phyloP scores from a whole-genome alignment of 2,329 filamentous ascomycete genomes.

The Aspergillus quadricinctus region DNA sequence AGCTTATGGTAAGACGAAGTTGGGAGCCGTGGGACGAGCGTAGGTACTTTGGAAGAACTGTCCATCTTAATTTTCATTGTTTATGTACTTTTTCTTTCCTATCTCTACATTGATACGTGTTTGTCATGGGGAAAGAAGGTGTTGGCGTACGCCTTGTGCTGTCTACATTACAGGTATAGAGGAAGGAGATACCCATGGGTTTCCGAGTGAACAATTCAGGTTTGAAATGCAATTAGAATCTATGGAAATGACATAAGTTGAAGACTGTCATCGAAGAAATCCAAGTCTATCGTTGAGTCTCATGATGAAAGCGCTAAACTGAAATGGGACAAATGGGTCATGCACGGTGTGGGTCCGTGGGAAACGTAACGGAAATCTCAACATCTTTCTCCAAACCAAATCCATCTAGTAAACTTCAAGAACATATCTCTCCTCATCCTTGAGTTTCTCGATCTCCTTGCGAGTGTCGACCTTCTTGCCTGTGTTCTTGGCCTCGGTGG shows the following conservation, averaged over 20 bases:
- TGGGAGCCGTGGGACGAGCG: constrained; percentile 22
- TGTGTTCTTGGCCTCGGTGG: constrained; percentile 62
- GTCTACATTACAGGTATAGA: not conserved
- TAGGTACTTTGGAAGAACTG: constrained; percentile 9
- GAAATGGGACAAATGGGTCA: constrained; percentile 12
- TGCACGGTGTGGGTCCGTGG: too few relatives aligned
- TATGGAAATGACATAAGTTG: not conserved
- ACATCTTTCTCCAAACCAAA: not conserved
- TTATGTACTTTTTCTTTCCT: not conserved
- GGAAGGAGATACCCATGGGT: constrained; percentile 15
- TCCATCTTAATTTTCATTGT: constrained; percentile 4
- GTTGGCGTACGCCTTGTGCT: not conserved
- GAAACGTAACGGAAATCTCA: not conserved
- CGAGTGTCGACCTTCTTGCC: constrained; percentile 75
- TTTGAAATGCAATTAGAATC: not conserved
- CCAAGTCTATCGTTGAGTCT: constrained; percentile 1
- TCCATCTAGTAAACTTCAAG: constrained; percentile 81
- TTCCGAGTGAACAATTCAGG: not conserved
- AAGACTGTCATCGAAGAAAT: not conserved
- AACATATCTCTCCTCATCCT: constrained; percentile 92
- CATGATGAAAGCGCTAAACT: constrained; percentile 17
- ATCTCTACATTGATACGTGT: not conserved
- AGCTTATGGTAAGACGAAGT: constrained; percentile 68
- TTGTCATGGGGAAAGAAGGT: constrained; percentile 1
- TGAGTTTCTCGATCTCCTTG: constrained; percentile 94